phyloP scores from a whole-genome alignment of 2,329 filamentous ascomycete species.

The Penicillium sp. region DNA sequence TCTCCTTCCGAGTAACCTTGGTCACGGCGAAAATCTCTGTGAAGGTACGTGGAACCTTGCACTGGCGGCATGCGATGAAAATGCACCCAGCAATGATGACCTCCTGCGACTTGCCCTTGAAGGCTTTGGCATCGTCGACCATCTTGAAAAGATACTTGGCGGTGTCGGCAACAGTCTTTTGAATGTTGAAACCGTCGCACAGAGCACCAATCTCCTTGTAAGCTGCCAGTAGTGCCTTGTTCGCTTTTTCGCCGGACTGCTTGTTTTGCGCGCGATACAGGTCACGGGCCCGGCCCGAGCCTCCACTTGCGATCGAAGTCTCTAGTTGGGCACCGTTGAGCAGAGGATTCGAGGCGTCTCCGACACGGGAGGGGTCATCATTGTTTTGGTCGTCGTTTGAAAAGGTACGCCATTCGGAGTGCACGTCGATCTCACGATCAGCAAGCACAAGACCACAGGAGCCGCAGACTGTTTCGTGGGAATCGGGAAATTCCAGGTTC shows the following conservation, averaged over 20 bases:
- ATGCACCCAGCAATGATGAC: constrained; percentile 94
- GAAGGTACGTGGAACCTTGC: constrained; percentile 83
- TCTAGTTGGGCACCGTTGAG: constrained; percentile 87
- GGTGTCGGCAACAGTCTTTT: constrained; percentile 77
- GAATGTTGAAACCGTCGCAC: constrained; percentile 80
- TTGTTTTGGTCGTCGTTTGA: constrained; percentile 96
- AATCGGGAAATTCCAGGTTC: constrained; percentile 88
- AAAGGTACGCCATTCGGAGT: constrained; percentile 98
- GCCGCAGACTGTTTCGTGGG: constrained; percentile 87
- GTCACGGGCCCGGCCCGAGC: constrained; percentile 68
- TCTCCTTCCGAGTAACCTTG: constrained; percentile 94
- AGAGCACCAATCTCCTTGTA: constrained; percentile 85
- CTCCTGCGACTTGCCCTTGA: constrained; percentile 94
- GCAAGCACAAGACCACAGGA: constrained; percentile 89
- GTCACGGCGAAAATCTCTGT: constrained; percentile 92
- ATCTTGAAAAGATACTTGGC: constrained; percentile 96
- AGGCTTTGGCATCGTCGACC: constrained; percentile 84
- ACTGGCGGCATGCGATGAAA: constrained; percentile 94
- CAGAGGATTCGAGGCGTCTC: constrained; percentile 86
- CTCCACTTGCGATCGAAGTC: constrained; percentile 81
- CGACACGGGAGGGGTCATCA: constrained; percentile 96
- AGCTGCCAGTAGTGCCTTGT: constrained; percentile 75
- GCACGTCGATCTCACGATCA: constrained; percentile 88
- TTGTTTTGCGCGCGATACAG: constrained; percentile 83
- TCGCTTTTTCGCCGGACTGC: constrained; percentile 75